A percentile compares a stretch with the other conserved stretches of the same genome.
Evolutionary conservation across 2,329 filamentous ascomycete genomes (phyloP).

Genomic region (Colletotrichum tofieldiae): DNA sequence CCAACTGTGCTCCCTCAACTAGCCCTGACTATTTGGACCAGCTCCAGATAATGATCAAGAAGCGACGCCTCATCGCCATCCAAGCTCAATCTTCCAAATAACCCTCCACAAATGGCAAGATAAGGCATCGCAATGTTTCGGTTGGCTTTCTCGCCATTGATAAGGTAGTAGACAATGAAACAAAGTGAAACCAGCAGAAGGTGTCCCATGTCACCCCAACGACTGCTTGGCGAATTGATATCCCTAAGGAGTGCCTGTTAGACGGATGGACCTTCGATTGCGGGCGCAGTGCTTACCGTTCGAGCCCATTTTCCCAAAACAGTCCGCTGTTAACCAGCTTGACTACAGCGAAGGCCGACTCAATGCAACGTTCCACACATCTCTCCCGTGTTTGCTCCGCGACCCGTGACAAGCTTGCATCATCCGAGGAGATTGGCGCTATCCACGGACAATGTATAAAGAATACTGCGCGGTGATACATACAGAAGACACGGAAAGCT

Average conservation of each 20-base stretch:
- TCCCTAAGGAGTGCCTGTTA: not conserved
- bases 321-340: conserved; percentile 33
- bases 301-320: conserved; percentile 32
- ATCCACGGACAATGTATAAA: conserved; percentile 37
- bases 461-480: conserved; percentile 32
- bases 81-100: conserved; percentile 28
- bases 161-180: conserved; percentile 35
- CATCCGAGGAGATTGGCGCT: conserved; percentile 6
- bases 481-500: conserved; percentile 34
- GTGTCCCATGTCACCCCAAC: conserved; percentile 35
- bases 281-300: not conserved
- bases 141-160: conserved; percentile 21
- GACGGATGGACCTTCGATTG: accelerated
- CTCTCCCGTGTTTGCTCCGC: conserved; percentile 19
- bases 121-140: conserved; percentile 34
- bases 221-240: conserved; percentile 19
- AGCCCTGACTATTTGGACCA: conserved; percentile 21
- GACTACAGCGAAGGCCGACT: conserved; percentile 31
- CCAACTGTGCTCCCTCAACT: not conserved
- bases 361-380: conserved; percentile 27
- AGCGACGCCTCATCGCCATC: conserved; percentile 26
- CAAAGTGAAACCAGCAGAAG: conserved; percentile 37
- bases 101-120: conserved; percentile 29
- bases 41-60: conserved; percentile 32
- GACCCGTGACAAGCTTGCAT: not conserved